Base-by-base conservation (phyloP, 331 rosid species). In the Phaseolus coccineus region DNA sequence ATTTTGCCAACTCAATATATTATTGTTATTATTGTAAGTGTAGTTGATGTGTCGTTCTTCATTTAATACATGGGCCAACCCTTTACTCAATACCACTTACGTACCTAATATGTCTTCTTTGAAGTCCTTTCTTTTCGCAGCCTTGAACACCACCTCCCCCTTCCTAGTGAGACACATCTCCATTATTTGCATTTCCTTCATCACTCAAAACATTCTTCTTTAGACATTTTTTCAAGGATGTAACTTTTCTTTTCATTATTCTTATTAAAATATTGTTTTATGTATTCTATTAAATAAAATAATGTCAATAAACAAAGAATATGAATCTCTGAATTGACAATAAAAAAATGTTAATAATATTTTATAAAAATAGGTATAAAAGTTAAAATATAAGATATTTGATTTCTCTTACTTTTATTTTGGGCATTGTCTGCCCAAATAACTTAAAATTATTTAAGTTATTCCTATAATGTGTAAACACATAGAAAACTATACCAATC, bases 1-100 rank as follows among this genome's bases (percentile, higher is more conserved):
- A 69, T 69, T 84, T 42, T 42, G 91, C 80, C 86, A 90, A 56
- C 85, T 85, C 89, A 85, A 62, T 89, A 50, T 55, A 28, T 30
- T 73, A 42, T 40, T 8, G 74, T 57, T 73, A 15, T 72, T 78
- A 19, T 19, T 19, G 74, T 19, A 58, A 73, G 68, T 37, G 59
- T 56, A n/a, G 87, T 47, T 71, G 64, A n/a, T 15, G 30, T 71
- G 83, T 73, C 50, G 80, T 73, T 74, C 76, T 46, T 50, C 53
- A 79, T 46, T 84, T 76, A 79, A 46, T 80, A 6, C 64, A 25
- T 63, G 67, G 81, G 74, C 81, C 88, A 76, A 82, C 47, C 47
- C 3, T 56, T 61, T 27, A 50, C 61, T 81, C 74, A 82, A 68
- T 77, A 16, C 52, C 70, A 37, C 78, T 89, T 91, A 65, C 86